Evolutionary conservation across 257 asterid genomes (phyloP).

Genomic region (Fraxinus pennsylvanica): DNA sequence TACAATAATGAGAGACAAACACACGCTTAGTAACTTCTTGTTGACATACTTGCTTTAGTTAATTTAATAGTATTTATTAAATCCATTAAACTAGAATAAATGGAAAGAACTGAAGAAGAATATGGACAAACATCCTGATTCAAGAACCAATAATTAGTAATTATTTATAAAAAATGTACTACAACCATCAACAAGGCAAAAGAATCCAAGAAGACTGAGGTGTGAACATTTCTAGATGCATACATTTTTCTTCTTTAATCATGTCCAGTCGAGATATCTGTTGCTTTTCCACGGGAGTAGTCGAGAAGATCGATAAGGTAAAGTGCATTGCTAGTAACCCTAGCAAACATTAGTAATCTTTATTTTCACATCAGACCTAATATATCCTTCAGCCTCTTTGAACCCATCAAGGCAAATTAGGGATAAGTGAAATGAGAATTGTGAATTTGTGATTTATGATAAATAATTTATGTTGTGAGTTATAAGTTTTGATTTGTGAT

Average conservation of each 20-base stretch:
- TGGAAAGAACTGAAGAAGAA: too few species aligned
- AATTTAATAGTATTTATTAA: too few species aligned
- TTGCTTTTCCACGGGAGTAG: not conserved
- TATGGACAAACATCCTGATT: too few species aligned
- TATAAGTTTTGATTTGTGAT: too few species aligned
- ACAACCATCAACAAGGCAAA: not conserved
- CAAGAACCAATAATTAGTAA: not conserved
- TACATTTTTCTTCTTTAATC: not conserved
- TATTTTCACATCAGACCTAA: slow-evolving; percentile 60
- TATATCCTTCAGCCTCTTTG: slow-evolving; percentile 53
- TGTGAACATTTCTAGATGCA: not conserved
- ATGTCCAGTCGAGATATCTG: not conserved
- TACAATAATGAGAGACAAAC: too few species aligned
- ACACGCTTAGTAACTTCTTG: too few species aligned
- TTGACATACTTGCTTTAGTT: too few species aligned
- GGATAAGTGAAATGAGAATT: too few species aligned
- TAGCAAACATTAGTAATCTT: slow-evolving; percentile 60
- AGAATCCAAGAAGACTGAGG: not conserved
- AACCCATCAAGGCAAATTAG: slow-evolving; percentile 60
- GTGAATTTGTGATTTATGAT: too few species aligned
- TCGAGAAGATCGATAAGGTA: slow-evolving; percentile 73
- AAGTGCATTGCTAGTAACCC: slow-evolving; percentile 89
- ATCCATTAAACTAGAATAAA: too few species aligned
- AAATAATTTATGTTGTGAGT: too few species aligned
- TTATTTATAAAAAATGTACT: not conserved